Evolutionary conservation across 2,329 filamentous ascomycete genomes (phyloP), one percentile per base, ranked within the genome.

Genomic region (Trichoderma arundinaceum): DNA sequence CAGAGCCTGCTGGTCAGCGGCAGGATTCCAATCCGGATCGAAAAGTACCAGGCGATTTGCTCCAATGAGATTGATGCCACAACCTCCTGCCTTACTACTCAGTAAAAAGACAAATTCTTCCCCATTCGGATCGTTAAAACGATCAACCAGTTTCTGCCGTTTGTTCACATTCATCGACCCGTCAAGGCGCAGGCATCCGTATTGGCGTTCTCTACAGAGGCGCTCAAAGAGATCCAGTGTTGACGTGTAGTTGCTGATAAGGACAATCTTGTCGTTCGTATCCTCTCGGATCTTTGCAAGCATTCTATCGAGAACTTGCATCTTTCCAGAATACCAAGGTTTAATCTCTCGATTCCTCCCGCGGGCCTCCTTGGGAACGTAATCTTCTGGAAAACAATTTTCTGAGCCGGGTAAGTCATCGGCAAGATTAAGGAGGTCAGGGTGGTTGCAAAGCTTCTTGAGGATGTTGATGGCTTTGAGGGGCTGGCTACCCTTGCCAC

Each of bases 91-190:
- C 76, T 99, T 99, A 74, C 92, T 96, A 68, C 92, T 97, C 1
- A 99, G 86, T n/a, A 99, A 81, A 76, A 99, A 99, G 62, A 99
- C 86, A 70, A 97, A 97, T 73, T 99, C 95, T 1, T 85, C 83
- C 1, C 94, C 94, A 6, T 94, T 85, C 0, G 95, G 95, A 71
- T 99, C 89, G 75, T 99, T 99, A 84, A 99, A 99, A 71, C 91
- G 94, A 82, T 99, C 95, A 7, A 99, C 95, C 1, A 99, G 87
- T 79, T 97, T 99, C 74, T 97, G 92, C 10, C 95, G 90, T 79
- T 99, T 99, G 77, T 90, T 96, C 71, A 98, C 93, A 73, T 94
- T 96, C 95, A 99, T 98, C 7, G 92, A 96, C 51, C 96, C 95
- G 73, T 99, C 95, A 3, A 99, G 89, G 33, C 95, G 90, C 59